Base-by-base conservation (phyloP, 768 basidiomycete genomes). In the Pulveroboletus sp. region DNA sequence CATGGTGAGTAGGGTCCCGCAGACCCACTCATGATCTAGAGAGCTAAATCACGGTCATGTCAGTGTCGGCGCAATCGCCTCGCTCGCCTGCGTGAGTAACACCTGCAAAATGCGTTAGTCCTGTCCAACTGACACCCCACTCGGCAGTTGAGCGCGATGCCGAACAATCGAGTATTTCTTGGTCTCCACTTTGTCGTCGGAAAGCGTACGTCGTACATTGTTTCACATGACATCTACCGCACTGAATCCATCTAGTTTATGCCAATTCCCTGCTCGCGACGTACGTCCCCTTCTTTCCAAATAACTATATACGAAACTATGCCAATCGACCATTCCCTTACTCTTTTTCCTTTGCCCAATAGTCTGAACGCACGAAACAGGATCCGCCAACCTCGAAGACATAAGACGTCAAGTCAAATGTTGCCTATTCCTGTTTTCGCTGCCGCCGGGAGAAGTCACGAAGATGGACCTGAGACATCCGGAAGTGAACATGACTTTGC, bases 211-310 rank as follows among this genome's bases (percentile, higher is more conserved):
- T 47, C 27, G 17, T 14, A 14, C 9, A n/a, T 33, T 15, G 3
- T 24, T 32, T 3, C 8, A 12, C 36, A 2, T n/a, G 14, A 9
- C 12, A 46, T 7, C 26, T 21, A 39, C 18, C 8, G 17, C 8
- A 2, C 6, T 27, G 5, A 0, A 24, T 6, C 12, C 17, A 15
- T 6, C 1, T 32, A 64, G 62, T 64, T 14, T 58, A 64, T 8
- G 62, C 62, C 37, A 65, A 65, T 21, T 65, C 55, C 26, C 36
- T 64, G 9, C 49, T 64, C 31, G 64, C 64, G 17, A 64, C 54
- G 64, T 64, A 49, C 8, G 63, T 53, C 28, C 11, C 21, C 4
- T 43, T 11, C n/a, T 15, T 14, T 24, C 9, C 5, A 24, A 26
- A 37, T 14, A 21, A 35, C 4, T 3, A 2, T 12, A 6, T 14